A percentile compares a stretch with the other conserved stretches of the same genome.
These are phyloP conservation scores for Leccinum solheimii DNA, from an alignment of 1,284 basidiomycete genomes.

Conservation along the genomic window DNA sequence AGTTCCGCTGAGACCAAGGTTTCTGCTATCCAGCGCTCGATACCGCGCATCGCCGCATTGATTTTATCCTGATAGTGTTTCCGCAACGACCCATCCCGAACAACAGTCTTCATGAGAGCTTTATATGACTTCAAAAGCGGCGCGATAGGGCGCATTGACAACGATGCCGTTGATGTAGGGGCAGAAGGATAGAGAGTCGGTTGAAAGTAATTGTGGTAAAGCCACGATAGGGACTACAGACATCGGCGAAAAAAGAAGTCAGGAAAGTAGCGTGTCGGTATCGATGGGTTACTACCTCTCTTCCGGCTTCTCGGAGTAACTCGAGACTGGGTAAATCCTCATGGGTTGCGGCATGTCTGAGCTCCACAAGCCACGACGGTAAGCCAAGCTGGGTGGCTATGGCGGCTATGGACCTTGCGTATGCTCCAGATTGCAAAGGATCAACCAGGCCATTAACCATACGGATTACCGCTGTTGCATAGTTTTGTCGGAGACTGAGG, in stretches of 20 bases:
- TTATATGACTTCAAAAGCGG: conserved; percentile 74
- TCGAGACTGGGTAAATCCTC: conserved; percentile 90
- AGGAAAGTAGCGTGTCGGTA: conserved; percentile 1
- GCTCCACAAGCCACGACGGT: conserved; percentile 89
- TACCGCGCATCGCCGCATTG: conserved; percentile 49
- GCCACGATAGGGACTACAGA: conserved; percentile 71
- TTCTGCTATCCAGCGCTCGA: conserved; percentile 75
- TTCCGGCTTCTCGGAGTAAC: conserved; percentile 74
- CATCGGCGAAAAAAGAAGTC: conserved; percentile 7
- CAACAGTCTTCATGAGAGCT: conserved; percentile 55
- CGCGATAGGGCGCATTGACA: conserved; percentile 49
- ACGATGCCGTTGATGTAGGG: conserved; percentile 28
- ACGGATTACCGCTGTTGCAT: conserved; percentile 80
- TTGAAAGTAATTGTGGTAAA: conserved; percentile 78
- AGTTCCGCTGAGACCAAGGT: conserved; percentile 62
- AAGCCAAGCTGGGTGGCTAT: conserved; percentile 87
- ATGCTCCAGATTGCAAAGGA: conserved; percentile 84
- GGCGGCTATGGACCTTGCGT: conserved; percentile 86
- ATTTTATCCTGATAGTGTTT: conserved; percentile 52
- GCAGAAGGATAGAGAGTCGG: conserved; percentile 66
- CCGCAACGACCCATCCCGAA: conserved; percentile 62
- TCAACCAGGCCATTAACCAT: conserved; percentile 96
- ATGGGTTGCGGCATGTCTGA: conserved; percentile 94
- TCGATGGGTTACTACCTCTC: conserved; percentile 49
- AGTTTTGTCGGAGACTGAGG: conserved; percentile 59